Percentiles rank a stretch among this genome's conserved stretches.
Conservation (phyloP, 805 yeast species). For the Yamadazyma akitaensis region DNA sequence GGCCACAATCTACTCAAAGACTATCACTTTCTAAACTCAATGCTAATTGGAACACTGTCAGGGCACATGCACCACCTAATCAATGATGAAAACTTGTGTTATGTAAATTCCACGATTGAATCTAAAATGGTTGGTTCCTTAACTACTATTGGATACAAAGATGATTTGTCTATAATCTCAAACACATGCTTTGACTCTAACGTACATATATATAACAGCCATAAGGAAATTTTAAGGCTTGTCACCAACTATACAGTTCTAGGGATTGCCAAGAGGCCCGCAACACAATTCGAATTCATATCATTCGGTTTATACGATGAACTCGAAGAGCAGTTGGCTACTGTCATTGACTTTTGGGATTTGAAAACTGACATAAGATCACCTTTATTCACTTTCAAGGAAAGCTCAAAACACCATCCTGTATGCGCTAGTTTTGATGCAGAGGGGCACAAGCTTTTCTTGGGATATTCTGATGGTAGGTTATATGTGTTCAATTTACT, state of each 20-base stretch:
- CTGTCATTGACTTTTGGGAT: slow-evolving; percentile 31
- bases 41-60: slow-evolving; percentile 19
- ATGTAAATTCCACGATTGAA: slow-evolving; percentile 11
- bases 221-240: slow-evolving; percentile 14
- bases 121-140: slow-evolving; percentile 6
- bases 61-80: slow-evolving; percentile 19
- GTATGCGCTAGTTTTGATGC: slow-evolving; percentile 13
- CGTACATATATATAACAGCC: slow-evolving; percentile 10
- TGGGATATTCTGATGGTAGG: slow-evolving; percentile 24
- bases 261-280: slow-evolving; percentile 19
- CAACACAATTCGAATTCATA: slow-evolving; percentile 21
- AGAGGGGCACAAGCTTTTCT: slow-evolving; percentile 17
- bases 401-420: slow-evolving; percentile 6
- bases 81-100: slow-evolving; percentile 15
- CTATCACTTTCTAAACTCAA: slow-evolving; percentile 16
- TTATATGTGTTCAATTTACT: slow-evolving; percentile 11
- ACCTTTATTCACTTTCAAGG: slow-evolving; percentile 2
- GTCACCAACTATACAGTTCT: slow-evolving; percentile 20
- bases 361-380: slow-evolving; percentile 10
- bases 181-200: slow-evolving; percentile 8
- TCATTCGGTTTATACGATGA: slow-evolving; percentile 20
- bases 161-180: slow-evolving; percentile 7
- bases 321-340: not conserved
- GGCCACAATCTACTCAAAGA: not conserved
- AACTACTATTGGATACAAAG: slow-evolving; percentile 6